Evolutionary conservation across 1,139 yeast genomes (phyloP).

Genomic region (Pneumocystis jirovecii): DNA sequence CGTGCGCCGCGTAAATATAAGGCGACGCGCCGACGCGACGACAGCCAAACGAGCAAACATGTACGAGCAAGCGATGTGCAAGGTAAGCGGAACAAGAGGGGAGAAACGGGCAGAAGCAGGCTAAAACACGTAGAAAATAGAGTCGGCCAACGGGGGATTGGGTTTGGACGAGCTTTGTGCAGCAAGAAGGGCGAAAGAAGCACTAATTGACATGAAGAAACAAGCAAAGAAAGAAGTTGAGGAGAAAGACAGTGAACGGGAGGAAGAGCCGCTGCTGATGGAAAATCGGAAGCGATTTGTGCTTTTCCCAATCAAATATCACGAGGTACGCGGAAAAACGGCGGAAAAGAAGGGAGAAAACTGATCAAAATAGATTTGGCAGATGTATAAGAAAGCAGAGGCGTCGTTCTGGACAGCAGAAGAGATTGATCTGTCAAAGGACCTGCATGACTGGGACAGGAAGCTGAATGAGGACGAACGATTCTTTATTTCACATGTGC

Average conservation of each 20-base stretch:
- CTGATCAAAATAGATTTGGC: slow-evolving; percentile 48
- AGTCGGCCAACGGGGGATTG: background rate
- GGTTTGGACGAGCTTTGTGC: background rate
- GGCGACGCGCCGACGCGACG: too few relatives aligned
- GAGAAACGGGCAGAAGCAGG: background rate
- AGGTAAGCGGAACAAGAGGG: too few relatives aligned
- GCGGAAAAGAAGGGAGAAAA: too few relatives aligned
- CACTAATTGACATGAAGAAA: background rate
- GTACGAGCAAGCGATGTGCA: too few relatives aligned
- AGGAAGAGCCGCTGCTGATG: slow-evolving; percentile 71
- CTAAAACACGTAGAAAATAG: background rate
- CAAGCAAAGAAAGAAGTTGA: background rate
- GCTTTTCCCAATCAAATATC: slow-evolving; percentile 90
- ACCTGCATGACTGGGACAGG: slow-evolving; percentile 77
- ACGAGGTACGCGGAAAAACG: slow-evolving; percentile 32
- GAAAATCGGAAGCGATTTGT: slow-evolving; percentile 89
- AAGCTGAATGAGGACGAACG: slow-evolving; percentile 76
- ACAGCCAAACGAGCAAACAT: too few relatives aligned
- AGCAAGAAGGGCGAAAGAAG: background rate
- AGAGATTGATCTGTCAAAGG: slow-evolving; percentile 92
- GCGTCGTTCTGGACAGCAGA: slow-evolving; percentile 99
- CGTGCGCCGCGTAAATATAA: too few relatives aligned
- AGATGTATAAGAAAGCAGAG: slow-evolving; percentile 96
- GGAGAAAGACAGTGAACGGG: background rate
- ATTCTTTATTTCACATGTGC: slow-evolving; percentile 73